Evolutionary conservation across 2,329 filamentous ascomycete species (phyloP).

Genomic region (Bipolaris zeicola): DNA sequence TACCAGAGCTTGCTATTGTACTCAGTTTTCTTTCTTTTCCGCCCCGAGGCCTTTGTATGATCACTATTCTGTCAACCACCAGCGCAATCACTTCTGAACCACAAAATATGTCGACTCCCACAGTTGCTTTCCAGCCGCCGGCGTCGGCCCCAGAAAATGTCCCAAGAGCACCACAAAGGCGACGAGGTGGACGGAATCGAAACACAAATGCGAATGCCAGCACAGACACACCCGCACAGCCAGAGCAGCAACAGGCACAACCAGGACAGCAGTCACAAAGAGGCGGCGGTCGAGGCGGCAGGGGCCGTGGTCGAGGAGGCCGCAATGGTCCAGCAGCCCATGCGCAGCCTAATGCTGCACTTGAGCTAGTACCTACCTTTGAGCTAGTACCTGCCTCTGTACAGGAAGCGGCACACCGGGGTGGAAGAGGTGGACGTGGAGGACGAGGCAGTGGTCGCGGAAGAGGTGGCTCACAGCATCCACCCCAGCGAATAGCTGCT

Average conservation of each 20-base stretch:
- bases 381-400: constrained; percentile 11
- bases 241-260: constrained; percentile 25
- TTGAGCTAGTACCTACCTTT: constrained; percentile 5
- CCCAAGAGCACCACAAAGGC: constrained; percentile 25
- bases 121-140: constrained; percentile 19
- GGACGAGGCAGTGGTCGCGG: constrained; percentile 22
- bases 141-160: constrained; percentile 15
- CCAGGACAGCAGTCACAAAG: constrained; percentile 25
- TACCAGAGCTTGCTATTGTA: constrained; percentile 30
- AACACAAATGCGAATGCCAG: constrained; percentile 13
- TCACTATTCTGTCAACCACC: constrained; percentile 1
- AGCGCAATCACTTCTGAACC: constrained; percentile 3
- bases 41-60: constrained; percentile 2
- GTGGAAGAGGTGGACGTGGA: constrained; percentile 21
- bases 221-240: constrained; percentile 13
- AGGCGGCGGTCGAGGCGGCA: constrained; percentile 23
- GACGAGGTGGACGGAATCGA: constrained; percentile 32
- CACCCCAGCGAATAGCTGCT: constrained; percentile 31
- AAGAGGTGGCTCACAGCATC: constrained; percentile 26
- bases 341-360: constrained; percentile 3
- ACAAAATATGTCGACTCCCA: constrained; percentile 30
- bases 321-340: constrained; percentile 12
- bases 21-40: constrained; percentile 2
- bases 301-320: constrained; percentile 28
- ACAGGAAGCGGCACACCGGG: constrained; percentile 15